phyloP scores from a whole-genome alignment of 768 basidiomycete species.

The Gloeophyllum trabeum region DNA sequence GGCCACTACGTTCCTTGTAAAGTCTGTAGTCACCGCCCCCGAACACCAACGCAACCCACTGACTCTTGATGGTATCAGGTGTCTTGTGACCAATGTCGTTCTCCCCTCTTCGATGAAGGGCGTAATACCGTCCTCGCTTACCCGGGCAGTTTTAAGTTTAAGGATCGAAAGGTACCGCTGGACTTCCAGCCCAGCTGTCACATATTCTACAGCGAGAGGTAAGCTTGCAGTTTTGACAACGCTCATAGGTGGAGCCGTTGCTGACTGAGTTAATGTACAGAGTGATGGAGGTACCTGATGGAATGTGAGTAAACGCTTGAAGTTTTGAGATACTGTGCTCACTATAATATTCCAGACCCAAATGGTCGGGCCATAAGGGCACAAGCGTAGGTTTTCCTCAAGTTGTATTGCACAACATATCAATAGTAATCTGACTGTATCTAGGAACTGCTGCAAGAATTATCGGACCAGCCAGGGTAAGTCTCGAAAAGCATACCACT shows the following conservation, averaged over 20 bases:
- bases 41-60: not conserved
- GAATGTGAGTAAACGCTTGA: slow-evolving; percentile 6
- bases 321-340: not conserved
- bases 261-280: too few species aligned
- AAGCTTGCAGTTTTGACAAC: not conserved
- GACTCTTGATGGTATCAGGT: slow-evolving; percentile 7
- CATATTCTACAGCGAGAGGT: slow-evolving; percentile 18
- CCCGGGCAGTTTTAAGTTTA: slow-evolving; percentile 18
- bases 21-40: too few species aligned
- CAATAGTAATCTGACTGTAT: too few species aligned
- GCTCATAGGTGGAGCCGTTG: not conserved
- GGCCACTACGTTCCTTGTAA: slow-evolving; percentile 20
- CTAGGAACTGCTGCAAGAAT: too few species aligned
- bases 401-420: not conserved
- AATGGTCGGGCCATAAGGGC: slow-evolving; percentile 19
- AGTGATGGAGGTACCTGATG: slow-evolving; percentile 19
- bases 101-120: slow-evolving; percentile 22
- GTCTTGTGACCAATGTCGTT: slow-evolving; percentile 19
- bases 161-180: slow-evolving; percentile 12
- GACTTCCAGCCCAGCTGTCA: slow-evolving; percentile 18
- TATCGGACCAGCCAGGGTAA: too few species aligned
- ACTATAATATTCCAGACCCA: slow-evolving; percentile 7
- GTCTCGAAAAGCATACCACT: too few species aligned
- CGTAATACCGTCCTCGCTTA: slow-evolving; percentile 20
- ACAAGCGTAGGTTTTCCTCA: slow-evolving; percentile 6